Conservation (phyloP, 768 basidiomycete species). For the Calocybe gangraenosa region DNA sequence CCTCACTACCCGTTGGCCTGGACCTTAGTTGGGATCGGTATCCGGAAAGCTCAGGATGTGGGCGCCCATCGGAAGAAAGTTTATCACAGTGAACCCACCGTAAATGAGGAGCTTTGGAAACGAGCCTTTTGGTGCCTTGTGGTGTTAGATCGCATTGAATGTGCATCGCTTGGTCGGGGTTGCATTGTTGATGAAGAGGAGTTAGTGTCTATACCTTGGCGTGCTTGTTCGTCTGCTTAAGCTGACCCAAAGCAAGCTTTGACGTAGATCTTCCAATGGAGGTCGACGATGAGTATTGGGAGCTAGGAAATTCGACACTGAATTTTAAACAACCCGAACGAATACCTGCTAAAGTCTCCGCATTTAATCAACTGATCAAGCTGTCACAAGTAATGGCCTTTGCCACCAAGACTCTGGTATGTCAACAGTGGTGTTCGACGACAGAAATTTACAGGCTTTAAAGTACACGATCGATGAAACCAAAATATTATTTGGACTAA, state of each 20-base stretch:
- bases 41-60: slow-evolving; percentile 67
- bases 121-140: slow-evolving; percentile 74
- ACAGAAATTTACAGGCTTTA: not conserved
- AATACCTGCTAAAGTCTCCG: slow-evolving; percentile 52
- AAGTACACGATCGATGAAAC: slow-evolving; percentile 74
- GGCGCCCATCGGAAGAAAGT: slow-evolving; percentile 69
- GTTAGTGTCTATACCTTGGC: slow-evolving; percentile 38
- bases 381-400: slow-evolving; percentile 69
- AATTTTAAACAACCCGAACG: slow-evolving; percentile 67
- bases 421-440: slow-evolving; percentile 18
- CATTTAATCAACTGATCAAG: slow-evolving; percentile 62
- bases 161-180: slow-evolving; percentile 50
- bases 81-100: slow-evolving; percentile 40
- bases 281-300: slow-evolving; percentile 83
- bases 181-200: slow-evolving; percentile 62
- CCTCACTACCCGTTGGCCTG: slow-evolving; percentile 48
- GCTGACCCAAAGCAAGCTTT: slow-evolving; percentile 45
- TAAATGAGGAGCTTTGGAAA: slow-evolving; percentile 64
- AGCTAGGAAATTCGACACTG: slow-evolving; percentile 38
- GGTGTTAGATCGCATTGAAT: slow-evolving; percentile 53
- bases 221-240: slow-evolving; percentile 2
- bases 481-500: slow-evolving; percentile 48
- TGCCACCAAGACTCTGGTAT: slow-evolving; percentile 63
- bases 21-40: slow-evolving; percentile 48
- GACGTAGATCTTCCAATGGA: slow-evolving; percentile 80